A percentile compares a stretch with the other conserved stretches of the same genome.
Evolutionary conservation across 2,329 filamentous ascomycete genomes (phyloP).

Genomic region (Paracoccidioides lutzii): DNA sequence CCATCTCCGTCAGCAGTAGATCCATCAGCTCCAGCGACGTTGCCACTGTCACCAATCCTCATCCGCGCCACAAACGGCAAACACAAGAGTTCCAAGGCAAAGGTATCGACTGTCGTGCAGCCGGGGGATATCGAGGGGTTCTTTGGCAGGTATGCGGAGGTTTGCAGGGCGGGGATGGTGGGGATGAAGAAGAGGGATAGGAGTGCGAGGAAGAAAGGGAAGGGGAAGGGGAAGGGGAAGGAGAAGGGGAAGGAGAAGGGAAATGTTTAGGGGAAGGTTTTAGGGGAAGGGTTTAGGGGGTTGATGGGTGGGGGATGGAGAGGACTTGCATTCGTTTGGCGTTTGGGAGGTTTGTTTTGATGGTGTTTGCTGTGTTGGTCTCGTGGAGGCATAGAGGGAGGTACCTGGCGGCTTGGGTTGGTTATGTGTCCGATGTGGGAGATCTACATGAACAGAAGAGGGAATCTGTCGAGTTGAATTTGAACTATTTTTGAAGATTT

Average conservation of each 20-base stretch:
- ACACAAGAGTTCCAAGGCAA: slow-evolving; percentile 51
- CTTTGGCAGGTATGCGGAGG: slow-evolving; percentile 73
- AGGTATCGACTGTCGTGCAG: slow-evolving; percentile 71
- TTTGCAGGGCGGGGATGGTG: slow-evolving; percentile 80
- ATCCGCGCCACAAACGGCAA: slow-evolving; percentile 78
- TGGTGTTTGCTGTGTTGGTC: not conserved
- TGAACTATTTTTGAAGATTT: too few species aligned
- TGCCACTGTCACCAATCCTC: slow-evolving; percentile 55
- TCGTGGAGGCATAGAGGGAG: too few species aligned
- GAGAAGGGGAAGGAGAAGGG: slow-evolving; percentile 33
- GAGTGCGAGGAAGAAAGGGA: slow-evolving; percentile 69
- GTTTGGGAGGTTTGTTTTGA: not conserved
- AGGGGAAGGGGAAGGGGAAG: slow-evolving; percentile 57
- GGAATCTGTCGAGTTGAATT: too few species aligned
- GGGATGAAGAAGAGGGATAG: slow-evolving; percentile 86
- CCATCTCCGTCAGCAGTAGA: slow-evolving; percentile 31
- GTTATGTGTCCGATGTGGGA: too few species aligned
- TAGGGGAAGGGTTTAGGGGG: too few species aligned
- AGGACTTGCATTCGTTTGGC: not conserved
- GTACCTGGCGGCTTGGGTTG: too few species aligned
- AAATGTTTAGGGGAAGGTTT: not conserved
- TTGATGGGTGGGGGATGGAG: not conserved
- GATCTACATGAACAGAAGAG: too few species aligned
- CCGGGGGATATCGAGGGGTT: slow-evolving; percentile 66
- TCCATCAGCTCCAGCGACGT: slow-evolving; percentile 44